Evolutionary conservation across 106 monocot species (phyloP), one percentile per base, ranked within the genome.

Genomic region (Xerophyta viscosa): DNA sequence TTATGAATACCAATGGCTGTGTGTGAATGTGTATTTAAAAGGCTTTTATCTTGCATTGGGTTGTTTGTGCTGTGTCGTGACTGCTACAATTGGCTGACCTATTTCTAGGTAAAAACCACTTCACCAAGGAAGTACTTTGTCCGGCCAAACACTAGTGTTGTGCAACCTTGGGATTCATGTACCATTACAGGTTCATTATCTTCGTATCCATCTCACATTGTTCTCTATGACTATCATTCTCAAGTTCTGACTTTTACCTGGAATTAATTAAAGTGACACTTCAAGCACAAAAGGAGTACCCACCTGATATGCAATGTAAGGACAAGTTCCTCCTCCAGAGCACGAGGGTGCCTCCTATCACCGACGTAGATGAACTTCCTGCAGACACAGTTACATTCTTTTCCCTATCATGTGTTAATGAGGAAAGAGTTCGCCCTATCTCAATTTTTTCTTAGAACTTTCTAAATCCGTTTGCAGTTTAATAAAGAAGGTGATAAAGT

Each of bases 281-380:
- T 33, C 96, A 96, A 77, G 68, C 88, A 10, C 88, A 85, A 50
- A 54, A 70, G 48, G 81, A 85, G 41, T 73, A 65, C 51, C 86
- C 91, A 41, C 54, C 72, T 39, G 82, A 91, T 39, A 63, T 86
- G 86, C 78, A 84, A 46, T 88, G 88, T 72, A 85, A 79, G 71
- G 96, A 96, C 43, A 96, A 96, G 57, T 96, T 96, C 52, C 76
- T 96, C 18, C 58, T 96, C 41, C 96, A 82, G 71, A 96, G 88
- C 67, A 88, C 85, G 2, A 79, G 60, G 42, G 84, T 89, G 24
- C 66, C 81, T 8, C 78, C 88, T 7, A 65, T 24, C 53, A 70
- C 76, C 3, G 89, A 85, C 33, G 58, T 89, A 24, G 96, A 96
- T 66, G 96, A 96, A 31, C 65, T 96, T 46, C 82, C 94, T 37